Evolutionary conservation across 2,329 filamentous ascomycete species (phyloP).

Genomic region (Pyricularia grisea): DNA sequence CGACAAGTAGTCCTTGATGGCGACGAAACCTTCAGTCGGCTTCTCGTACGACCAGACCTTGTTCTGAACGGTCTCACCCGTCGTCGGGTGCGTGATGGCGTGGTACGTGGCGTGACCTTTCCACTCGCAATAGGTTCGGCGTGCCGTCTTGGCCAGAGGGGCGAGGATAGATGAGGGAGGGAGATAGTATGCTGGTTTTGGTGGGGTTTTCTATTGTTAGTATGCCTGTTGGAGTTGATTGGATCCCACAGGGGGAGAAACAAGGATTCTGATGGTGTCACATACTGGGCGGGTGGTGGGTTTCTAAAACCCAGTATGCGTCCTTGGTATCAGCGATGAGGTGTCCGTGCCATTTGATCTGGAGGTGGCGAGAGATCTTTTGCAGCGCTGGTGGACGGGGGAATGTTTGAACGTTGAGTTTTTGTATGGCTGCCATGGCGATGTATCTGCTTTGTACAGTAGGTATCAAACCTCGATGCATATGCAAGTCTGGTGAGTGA

Average conservation of each 20-base stretch:
- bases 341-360: slow-evolving; percentile 44
- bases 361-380: slow-evolving; percentile 40
- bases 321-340: slow-evolving; percentile 48
- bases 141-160: slow-evolving; percentile 33
- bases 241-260: background rate
- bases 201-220: background rate
- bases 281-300: slow-evolving; percentile 51
- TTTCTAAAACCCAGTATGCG: slow-evolving; percentile 54
- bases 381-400: slow-evolving; percentile 50
- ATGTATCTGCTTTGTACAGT: background rate
- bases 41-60: slow-evolving; percentile 50
- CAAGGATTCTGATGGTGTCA: slow-evolving; percentile 6
- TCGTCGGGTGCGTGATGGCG: slow-evolving; percentile 30
- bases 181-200: slow-evolving; percentile 45
- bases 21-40: slow-evolving; percentile 40
- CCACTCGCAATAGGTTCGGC: slow-evolving; percentile 47
- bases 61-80: slow-evolving; percentile 29
- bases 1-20: slow-evolving; percentile 45
- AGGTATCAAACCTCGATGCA: background rate
- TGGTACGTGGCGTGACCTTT: slow-evolving; percentile 53
- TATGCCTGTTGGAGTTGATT: background rate
- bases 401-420: slow-evolving; percentile 46
- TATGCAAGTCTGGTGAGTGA: background rate
- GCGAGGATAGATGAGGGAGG: slow-evolving; percentile 39
- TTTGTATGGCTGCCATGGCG: slow-evolving; percentile 15